phyloP scores from a whole-genome alignment of 2,329 filamentous ascomycete genomes.

The Trichoderma breve region DNA sequence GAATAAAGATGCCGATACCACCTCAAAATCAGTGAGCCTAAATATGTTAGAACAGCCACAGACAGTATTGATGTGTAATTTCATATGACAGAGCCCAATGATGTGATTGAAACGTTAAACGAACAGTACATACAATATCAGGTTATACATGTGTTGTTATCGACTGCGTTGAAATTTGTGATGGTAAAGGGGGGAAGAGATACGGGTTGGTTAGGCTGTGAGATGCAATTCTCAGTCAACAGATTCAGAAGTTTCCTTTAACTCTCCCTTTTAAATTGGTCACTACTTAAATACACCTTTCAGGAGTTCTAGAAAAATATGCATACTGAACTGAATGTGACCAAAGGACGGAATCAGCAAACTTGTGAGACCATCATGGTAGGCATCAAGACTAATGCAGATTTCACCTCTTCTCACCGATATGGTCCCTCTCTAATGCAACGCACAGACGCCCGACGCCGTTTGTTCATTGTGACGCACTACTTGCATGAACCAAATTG shows the following conservation, averaged over 20 bases:
- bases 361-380: neutral
- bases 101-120: neutral
- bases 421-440: neutral
- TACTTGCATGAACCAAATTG: neutral
- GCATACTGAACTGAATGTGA: neutral
- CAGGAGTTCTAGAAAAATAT: neutral
- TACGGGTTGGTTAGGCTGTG: neutral
- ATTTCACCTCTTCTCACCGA: neutral
- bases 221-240: neutral
- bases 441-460: neutral
- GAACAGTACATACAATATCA: neutral
- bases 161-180: neutral
- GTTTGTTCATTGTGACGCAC: neutral
- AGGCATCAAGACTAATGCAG: neutral
- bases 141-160: neutral
- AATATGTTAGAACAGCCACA: neutral
- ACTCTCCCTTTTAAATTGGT: neutral
- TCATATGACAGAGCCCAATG: neutral
- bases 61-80: too few relatives aligned
- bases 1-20: neutral
- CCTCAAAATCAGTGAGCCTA: neutral
- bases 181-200: neutral
- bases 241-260: neutral
- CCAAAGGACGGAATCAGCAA: neutral
- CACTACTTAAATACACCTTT: neutral